Evolutionary conservation across 768 basidiomycete genomes (phyloP), one percentile per base, ranked within the genome.

Genomic region (Mycena indigotica): DNA sequence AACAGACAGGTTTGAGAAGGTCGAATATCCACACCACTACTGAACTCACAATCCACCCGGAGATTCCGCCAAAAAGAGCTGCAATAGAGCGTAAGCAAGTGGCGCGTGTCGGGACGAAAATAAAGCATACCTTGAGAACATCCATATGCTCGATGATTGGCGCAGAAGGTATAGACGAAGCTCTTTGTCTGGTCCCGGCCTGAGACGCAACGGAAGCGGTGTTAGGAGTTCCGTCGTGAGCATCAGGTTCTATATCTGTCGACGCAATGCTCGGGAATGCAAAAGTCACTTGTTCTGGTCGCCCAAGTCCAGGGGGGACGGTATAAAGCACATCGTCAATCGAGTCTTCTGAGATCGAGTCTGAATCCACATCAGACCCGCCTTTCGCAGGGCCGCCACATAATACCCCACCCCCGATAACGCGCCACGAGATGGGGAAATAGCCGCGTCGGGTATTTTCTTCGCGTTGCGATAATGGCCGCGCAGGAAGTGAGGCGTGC

Each of bases 341-440:
- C 41, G 41, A 44, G 17, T 17, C 17, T 17, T 8, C 8, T 13
- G 15, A 13, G 15, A 16, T 21, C 41, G 41, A 44, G 21, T 8
- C 8, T 8, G 41, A 44, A 8, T 44, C 41, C 8, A 44, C 41
- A 21, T 44, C 41, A 35, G 32, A 35, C 41, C 15, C 6, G 15
- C n/a, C 41, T 16, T 16, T 23, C 12, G 15, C 61, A 35, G 32
- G 15, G 44, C 46, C 82, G 58, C 79, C 80, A 77, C 90, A 79
- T 70, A 82, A 77, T n/a, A 90, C 89, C 3, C 89, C 89, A 15
- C 89, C 89, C 0, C 89, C 87, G 50, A 91, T 87, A 13, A 91
- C 88, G 40, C 89, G 79, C 89, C 89, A 91, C 3, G 81, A 78
- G 45, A 91, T 77, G 25, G 88, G 87, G 62, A 83, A 86, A 68